Percentiles rank a stretch among this genome's conserved stretches.
These are phyloP conservation scores for Sextonia rubra DNA, from an alignment of 164 flowering plant genomes.

Conservation along the genomic window DNA sequence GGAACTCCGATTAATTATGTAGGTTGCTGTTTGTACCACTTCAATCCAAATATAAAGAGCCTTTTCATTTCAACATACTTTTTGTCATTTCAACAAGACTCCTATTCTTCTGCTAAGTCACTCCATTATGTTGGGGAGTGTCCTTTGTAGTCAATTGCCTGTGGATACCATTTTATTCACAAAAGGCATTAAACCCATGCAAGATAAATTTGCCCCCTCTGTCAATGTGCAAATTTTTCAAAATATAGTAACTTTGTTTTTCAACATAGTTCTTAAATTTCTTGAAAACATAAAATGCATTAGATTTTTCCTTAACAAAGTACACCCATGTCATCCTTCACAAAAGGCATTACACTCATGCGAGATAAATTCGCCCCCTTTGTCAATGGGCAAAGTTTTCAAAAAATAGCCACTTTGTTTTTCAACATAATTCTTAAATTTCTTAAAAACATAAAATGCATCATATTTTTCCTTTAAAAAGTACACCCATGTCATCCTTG, in stretches of 20 bases:
- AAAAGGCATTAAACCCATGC: not conserved
- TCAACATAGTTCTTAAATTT: not conserved
- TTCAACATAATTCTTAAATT: not conserved
- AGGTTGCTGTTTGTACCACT: not conserved
- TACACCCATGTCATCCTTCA: not conserved
- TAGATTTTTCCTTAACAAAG: not conserved
- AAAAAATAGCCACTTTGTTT: not conserved
- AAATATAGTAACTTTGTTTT: not conserved
- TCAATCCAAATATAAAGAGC: not conserved
- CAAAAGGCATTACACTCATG: not conserved
- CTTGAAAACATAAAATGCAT: not conserved
- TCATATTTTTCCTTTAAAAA: not conserved
- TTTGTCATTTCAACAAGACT: not conserved
- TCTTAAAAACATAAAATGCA: not conserved
- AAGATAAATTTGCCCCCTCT: not conserved
- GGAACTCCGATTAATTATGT: not conserved
- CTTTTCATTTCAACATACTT: not conserved
- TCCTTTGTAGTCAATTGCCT: not conserved
- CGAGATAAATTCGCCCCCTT: slow-evolving; percentile 4
- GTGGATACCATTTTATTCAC: not conserved
- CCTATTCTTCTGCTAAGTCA: not conserved
- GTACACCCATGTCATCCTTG: not conserved
- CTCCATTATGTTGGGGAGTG: not conserved
- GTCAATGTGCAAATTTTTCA: not conserved
- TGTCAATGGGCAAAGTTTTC: not conserved